phyloP scores from a whole-genome alignment of 2,329 filamentous ascomycete species.

The Diaporthe destruens region DNA sequence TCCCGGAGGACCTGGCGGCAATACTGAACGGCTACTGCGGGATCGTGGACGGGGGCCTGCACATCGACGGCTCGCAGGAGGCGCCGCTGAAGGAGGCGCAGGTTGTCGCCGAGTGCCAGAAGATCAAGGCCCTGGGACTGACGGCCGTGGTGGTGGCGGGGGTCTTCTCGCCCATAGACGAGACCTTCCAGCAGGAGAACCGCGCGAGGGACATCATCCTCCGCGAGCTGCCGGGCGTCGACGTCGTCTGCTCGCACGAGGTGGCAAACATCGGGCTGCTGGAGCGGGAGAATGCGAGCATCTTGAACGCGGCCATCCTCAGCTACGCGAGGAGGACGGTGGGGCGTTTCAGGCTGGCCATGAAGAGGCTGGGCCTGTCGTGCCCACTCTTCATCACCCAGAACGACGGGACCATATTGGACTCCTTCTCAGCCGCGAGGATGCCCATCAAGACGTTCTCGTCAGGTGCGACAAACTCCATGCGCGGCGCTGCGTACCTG shows the following conservation, averaged over 20 bases:
- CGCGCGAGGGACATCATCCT: conserved; percentile 61
- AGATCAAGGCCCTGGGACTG: conserved; percentile 47
- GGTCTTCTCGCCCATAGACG: conserved; percentile 70
- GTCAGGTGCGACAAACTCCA: conserved; percentile 63
- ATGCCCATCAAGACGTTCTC: conserved; percentile 63
- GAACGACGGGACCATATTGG: conserved; percentile 63
- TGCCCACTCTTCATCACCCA: conserved; percentile 61
- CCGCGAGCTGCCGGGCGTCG: conserved; percentile 54
- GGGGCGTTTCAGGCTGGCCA: conserved; percentile 58
- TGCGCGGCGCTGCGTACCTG: conserved; percentile 63
- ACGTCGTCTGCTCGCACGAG: conserved; percentile 50
- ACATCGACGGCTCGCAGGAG: conserved; percentile 52
- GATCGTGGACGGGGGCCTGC: conserved; percentile 60
- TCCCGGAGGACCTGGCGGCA: conserved; percentile 55
- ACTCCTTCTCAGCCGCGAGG: conserved; percentile 55
- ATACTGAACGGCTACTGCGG: conserved; percentile 46
- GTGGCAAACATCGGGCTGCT: conserved; percentile 56
- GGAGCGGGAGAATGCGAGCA: conserved; percentile 65
- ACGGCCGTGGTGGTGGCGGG: conserved; percentile 66
- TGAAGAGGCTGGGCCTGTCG: conserved; percentile 54
- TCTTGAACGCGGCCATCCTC: conserved; percentile 65
- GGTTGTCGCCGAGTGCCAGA: conserved; percentile 37
- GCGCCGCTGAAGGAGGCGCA: conserved; percentile 57
- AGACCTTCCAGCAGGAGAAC: conserved; percentile 64
- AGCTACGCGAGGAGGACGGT: conserved; percentile 61